A percentile compares a stretch with the other conserved stretches of the same genome.
These are phyloP conservation scores for Chlorella sp. DNA, from an alignment of 139 green algal genomes.

Conservation along the genomic window DNA sequence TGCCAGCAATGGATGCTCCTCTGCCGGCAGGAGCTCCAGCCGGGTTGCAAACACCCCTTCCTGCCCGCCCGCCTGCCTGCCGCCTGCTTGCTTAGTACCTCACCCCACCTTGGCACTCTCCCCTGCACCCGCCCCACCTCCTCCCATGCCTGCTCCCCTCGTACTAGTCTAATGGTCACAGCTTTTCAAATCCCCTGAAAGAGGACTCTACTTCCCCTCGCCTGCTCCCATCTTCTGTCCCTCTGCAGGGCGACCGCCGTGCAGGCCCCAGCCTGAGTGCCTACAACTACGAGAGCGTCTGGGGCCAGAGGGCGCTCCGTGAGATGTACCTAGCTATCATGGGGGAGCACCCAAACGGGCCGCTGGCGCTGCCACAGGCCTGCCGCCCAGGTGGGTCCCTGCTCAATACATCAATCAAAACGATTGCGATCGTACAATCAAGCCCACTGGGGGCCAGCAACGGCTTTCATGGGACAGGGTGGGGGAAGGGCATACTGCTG, in stretches of 20 bases:
- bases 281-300: slow-evolving; percentile 71
- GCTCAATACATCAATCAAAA: too few relatives aligned
- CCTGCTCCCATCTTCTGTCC: neutral
- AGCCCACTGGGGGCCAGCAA: too few relatives aligned
- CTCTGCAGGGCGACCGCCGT: slow-evolving; percentile 57
- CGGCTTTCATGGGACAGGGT: too few relatives aligned
- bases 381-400: slow-evolving; percentile 34
- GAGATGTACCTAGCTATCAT: slow-evolving; percentile 62
- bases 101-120: too few relatives aligned
- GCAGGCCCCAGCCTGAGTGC: slow-evolving; percentile 54
- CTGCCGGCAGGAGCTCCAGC: too few relatives aligned
- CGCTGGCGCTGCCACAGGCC: slow-evolving; percentile 26
- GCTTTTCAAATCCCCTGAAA: too few relatives aligned
- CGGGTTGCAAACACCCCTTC: too few relatives aligned
- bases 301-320: slow-evolving; percentile 65
- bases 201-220: neutral
- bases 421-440: too few relatives aligned
- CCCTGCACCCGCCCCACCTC: neutral
- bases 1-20: slow-evolving; percentile 59
- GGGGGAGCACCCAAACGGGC: slow-evolving; percentile 19
- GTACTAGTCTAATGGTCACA: too few relatives aligned
- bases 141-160: neutral
- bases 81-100: too few relatives aligned
- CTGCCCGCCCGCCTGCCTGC: too few relatives aligned
- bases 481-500: neutral